Evolutionary conservation across 148 eudicot genomes (phyloP).

Genomic region (Chenopodium berlandieri): DNA sequence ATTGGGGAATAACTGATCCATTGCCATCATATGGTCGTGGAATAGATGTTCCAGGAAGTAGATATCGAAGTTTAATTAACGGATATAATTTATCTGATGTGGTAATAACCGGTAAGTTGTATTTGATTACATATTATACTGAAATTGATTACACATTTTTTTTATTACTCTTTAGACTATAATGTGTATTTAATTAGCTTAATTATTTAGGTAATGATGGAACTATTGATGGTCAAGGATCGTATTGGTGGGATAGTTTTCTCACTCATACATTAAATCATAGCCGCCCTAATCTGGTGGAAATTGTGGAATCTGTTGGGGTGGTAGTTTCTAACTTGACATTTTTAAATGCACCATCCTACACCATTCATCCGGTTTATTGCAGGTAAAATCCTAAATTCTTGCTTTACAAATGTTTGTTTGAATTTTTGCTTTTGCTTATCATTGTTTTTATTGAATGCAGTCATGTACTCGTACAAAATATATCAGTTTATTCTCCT

Average conservation of each 20-base stretch:
- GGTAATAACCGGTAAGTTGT: conserved; percentile 47
- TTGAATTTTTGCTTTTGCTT: background rate
- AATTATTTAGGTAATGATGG: conserved; percentile 48
- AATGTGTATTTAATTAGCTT: background rate
- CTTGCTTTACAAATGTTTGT: background rate
- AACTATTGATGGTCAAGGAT: conserved; percentile 55
- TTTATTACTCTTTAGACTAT: background rate
- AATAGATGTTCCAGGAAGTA: conserved; percentile 40
- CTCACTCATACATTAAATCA: conserved; percentile 36
- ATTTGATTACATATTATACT: background rate
- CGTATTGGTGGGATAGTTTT: conserved; percentile 54
- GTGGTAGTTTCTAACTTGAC: conserved; percentile 54
- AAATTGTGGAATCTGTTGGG: conserved; percentile 37
- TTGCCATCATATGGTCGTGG: conserved; percentile 58
- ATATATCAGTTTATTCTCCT: conserved; percentile 48
- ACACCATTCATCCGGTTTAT: conserved; percentile 48
- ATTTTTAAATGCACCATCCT: conserved; percentile 50
- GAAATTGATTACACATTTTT: too few species aligned
- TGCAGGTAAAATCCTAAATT: conserved; percentile 36
- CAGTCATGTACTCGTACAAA: conserved; percentile 51
- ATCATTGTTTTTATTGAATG: conserved; percentile 16
- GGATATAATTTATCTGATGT: conserved; percentile 50
- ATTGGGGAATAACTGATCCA: conserved; percentile 43
- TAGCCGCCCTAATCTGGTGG: conserved; percentile 61
- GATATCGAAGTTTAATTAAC: conserved; percentile 49